Evolutionary conservation across 306 rosid species (phyloP).

Genomic region (Inga oerstediana): DNA sequence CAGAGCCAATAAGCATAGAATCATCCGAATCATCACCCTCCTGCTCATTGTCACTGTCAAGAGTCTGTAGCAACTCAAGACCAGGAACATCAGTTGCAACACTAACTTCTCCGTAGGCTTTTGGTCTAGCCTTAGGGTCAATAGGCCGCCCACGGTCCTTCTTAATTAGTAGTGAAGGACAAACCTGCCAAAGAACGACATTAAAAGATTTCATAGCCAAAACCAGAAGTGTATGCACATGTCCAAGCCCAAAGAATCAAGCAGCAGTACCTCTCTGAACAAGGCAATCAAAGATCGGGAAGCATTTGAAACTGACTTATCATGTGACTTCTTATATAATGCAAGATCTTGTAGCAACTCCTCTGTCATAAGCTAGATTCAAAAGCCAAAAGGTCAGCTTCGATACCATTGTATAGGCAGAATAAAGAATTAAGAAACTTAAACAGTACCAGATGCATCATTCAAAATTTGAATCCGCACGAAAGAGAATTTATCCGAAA

Average conservation of each 20-base stretch:
- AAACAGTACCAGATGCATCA: slow-evolving; percentile 24
- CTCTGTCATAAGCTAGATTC: slow-evolving; percentile 80
- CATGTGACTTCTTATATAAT: slow-evolving; percentile 88
- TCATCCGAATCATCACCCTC: slow-evolving; percentile 45
- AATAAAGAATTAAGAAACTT: slow-evolving; percentile 12
- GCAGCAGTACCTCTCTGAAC: slow-evolving; percentile 71
- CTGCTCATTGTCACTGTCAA: slow-evolving; percentile 40
- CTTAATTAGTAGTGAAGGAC: slow-evolving; percentile 85
- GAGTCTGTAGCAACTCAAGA: slow-evolving; percentile 61
- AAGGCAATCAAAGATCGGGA: slow-evolving; percentile 84
- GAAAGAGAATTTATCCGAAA: slow-evolving; percentile 16
- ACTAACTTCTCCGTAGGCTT: slow-evolving; percentile 76
- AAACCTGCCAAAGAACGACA: slow-evolving; percentile 60
- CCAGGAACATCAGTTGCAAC: slow-evolving; percentile 70
- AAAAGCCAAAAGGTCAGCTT: slow-evolving; percentile 40
- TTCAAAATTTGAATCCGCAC: background rate
- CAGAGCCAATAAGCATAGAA: slow-evolving; percentile 44
- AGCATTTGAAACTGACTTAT: slow-evolving; percentile 86
- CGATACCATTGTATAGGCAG: background rate
- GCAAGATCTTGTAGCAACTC: slow-evolving; percentile 95
- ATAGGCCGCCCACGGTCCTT: slow-evolving; percentile 90
- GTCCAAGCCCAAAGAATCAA: slow-evolving; percentile 16
- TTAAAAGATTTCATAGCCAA: slow-evolving; percentile 9
- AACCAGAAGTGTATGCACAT: background rate
- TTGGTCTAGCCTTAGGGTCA: slow-evolving; percentile 73